Evolutionary conservation across 257 asterid genomes (phyloP).

Genomic region (Agastache rugosa): DNA sequence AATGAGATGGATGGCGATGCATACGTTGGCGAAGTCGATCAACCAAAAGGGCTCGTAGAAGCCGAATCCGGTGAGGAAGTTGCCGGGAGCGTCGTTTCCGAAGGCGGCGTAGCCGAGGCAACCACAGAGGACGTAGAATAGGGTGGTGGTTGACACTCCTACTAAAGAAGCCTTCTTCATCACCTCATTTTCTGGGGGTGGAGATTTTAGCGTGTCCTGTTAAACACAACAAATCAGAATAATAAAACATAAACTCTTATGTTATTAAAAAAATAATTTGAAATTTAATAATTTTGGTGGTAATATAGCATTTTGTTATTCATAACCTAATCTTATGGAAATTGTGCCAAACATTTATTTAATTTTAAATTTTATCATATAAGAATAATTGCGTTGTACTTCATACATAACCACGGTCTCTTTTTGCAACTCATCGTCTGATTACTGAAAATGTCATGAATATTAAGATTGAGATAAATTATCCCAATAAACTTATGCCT

Average conservation of each 20-base stretch:
- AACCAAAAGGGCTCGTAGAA: conserved; percentile 71
- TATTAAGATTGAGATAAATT: too few relatives aligned
- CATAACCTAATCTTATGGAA: too few relatives aligned
- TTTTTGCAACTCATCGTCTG: too few relatives aligned
- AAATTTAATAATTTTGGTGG: too few relatives aligned
- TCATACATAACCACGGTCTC: too few relatives aligned
- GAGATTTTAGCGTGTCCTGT: conserved; percentile 58
- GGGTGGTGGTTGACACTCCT: conserved; percentile 54
- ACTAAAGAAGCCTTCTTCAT: conserved; percentile 59
- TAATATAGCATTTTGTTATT: too few relatives aligned
- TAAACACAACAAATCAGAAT: background rate
- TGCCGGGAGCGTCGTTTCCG: conserved; percentile 64
- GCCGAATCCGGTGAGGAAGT: conserved; percentile 72
- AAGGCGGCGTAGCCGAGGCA: conserved; percentile 62
- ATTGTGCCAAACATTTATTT: too few relatives aligned
- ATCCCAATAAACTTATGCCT: too few relatives aligned
- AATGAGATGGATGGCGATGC: conserved; percentile 64
- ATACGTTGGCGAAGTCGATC: conserved; percentile 59
- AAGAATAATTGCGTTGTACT: too few relatives aligned
- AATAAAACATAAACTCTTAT: background rate
- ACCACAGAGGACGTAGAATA: conserved; percentile 61
- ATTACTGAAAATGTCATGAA: too few relatives aligned
- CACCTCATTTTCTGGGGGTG: conserved; percentile 57
- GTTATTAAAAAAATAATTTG: background rate
- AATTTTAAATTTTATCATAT: too few relatives aligned